Conservation (phyloP, 75 land plant species). For the Pseudotsuga menziesii region DNA sequence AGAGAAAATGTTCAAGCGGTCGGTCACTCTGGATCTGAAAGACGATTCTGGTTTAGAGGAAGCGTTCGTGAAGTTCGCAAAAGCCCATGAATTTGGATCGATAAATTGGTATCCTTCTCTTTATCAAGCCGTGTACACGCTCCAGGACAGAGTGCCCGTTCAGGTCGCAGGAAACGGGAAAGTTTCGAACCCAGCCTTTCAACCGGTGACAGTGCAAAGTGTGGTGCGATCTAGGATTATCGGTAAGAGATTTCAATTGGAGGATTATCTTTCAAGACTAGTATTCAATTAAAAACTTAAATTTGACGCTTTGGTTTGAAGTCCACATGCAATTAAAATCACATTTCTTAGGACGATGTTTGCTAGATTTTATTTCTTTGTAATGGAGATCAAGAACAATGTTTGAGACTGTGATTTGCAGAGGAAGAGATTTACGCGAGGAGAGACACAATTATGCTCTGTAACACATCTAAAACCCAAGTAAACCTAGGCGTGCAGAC, state of each 20-base stretch:
- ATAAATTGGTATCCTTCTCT: constrained; percentile 13
- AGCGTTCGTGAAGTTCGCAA: not conserved
- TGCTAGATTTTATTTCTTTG: too few relatives aligned
- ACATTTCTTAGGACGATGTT: too few relatives aligned
- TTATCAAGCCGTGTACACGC: not conserved
- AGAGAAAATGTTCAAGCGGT: constrained; percentile 13
- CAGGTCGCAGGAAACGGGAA: constrained; percentile 10
- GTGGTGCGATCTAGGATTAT: not conserved
- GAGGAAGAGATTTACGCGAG: constrained; percentile 24
- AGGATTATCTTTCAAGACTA: too few relatives aligned
- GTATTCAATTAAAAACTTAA: too few relatives aligned
- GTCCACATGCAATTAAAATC: too few relatives aligned
- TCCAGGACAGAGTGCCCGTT: constrained; percentile 5
- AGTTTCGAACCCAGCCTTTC: not conserved
- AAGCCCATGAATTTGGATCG: constrained; percentile 8
- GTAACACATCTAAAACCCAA: constrained; percentile 3
- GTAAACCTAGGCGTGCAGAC: not conserved
- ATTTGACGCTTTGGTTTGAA: too few relatives aligned
- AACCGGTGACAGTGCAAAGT: not conserved
- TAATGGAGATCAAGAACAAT: too few relatives aligned
- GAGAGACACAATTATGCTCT: constrained; percentile 7
- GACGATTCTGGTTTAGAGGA: constrained; percentile 7
- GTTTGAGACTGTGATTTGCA: not conserved
- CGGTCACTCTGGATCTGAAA: constrained; percentile 1
- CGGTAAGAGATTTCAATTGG: not conserved